Conservation (phyloP, 1,139 yeast species). For the Candida glucosophila region DNA sequence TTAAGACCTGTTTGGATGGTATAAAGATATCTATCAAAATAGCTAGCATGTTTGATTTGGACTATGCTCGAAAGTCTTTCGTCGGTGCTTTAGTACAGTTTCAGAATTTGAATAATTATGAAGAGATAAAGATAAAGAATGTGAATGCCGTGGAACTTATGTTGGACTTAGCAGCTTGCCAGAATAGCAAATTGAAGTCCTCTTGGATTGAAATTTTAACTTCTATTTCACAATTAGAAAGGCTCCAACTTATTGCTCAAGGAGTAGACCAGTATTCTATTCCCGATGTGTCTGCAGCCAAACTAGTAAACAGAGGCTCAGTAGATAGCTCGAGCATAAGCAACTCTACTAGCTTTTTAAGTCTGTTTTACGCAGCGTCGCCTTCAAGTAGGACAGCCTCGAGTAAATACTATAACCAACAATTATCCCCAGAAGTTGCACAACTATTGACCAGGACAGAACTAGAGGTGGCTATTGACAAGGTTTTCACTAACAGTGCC, state of each 20-base stretch:
- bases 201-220: constrained; percentile 84
- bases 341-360: constrained; percentile 39
- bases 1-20: constrained; percentile 75
- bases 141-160: constrained; percentile 71
- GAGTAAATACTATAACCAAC: constrained; percentile 37
- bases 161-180: constrained; percentile 69
- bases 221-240: constrained; percentile 82
- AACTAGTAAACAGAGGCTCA: constrained; percentile 51
- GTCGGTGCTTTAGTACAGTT: constrained; percentile 86
- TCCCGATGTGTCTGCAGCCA: constrained; percentile 79
- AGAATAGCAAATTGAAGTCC: constrained; percentile 58
- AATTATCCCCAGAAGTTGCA: constrained; percentile 29
- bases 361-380: constrained; percentile 24
- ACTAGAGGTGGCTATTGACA: constrained; percentile 77
- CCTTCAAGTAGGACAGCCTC: constrained; percentile 37
- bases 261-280: constrained; percentile 81
- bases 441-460: constrained; percentile 63
- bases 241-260: constrained; percentile 79
- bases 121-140: constrained; percentile 73
- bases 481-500: constrained; percentile 77
- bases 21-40: constrained; percentile 74
- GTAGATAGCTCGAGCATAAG: constrained; percentile 42
- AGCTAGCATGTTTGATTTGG: constrained; percentile 76
- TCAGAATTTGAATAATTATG: constrained; percentile 69
- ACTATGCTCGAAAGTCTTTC: constrained; percentile 81